Evolutionary conservation across 306 rosid species (phyloP).

Genomic region (Astragalus glycyphyllos): DNA sequence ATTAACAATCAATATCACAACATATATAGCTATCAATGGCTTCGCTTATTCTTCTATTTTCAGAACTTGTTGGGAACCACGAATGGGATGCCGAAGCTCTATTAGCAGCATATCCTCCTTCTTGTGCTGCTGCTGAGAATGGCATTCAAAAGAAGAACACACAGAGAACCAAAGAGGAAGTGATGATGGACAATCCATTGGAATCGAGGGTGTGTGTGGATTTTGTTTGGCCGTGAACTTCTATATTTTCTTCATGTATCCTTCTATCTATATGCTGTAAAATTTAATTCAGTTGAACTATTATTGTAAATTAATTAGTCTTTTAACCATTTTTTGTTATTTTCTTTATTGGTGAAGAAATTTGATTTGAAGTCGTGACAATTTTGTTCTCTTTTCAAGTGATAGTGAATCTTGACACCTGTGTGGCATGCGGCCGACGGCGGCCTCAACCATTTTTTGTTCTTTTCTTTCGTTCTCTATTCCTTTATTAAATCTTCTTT

Average conservation of each 20-base stretch:
- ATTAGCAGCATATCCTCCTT: slow-evolving; percentile 42
- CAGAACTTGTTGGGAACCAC: slow-evolving; percentile 45
- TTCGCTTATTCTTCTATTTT: slow-evolving; percentile 47
- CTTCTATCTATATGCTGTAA: background rate
- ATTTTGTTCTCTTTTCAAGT: too few relatives aligned
- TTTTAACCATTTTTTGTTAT: background rate
- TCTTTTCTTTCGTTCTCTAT: too few relatives aligned
- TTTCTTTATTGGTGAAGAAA: background rate
- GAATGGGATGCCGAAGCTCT: slow-evolving; percentile 42
- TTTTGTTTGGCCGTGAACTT: slow-evolving; percentile 50
- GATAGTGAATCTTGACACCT: too few relatives aligned
- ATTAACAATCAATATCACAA: background rate
- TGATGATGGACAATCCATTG: slow-evolving; percentile 29
- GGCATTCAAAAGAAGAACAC: background rate
- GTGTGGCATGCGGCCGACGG: too few relatives aligned
- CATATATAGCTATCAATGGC: slow-evolving; percentile 36
- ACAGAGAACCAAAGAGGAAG: background rate
- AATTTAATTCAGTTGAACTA: background rate
- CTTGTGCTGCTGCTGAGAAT: slow-evolving; percentile 29
- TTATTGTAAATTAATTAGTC: background rate
- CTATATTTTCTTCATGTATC: background rate
- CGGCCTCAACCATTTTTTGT: too few relatives aligned
- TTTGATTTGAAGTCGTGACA: background rate
- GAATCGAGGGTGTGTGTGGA: slow-evolving; percentile 50
- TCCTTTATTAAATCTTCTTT: too few relatives aligned